A percentile compares a stretch with the other conserved stretches of the same genome.
These are phyloP conservation scores for Camelina sativa DNA, from an alignment of 345 rosid genomes.

Conservation along the genomic window DNA sequence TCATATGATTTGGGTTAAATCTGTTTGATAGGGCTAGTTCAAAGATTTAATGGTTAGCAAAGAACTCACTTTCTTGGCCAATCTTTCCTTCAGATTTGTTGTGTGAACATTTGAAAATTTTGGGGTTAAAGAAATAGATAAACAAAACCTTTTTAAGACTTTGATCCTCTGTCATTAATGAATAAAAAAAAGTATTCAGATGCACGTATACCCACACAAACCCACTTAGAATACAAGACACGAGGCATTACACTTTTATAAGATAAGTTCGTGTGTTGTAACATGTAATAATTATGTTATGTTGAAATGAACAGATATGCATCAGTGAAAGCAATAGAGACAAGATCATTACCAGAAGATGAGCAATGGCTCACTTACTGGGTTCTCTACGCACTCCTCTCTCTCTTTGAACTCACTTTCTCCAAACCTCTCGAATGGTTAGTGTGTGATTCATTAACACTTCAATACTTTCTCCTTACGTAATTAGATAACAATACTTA, in stretches of 20 bases:
- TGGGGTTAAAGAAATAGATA: neutral
- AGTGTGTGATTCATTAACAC: conserved; percentile 21
- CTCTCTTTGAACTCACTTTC: conserved; percentile 90
- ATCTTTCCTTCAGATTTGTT: conserved; percentile 16
- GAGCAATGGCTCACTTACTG: conserved; percentile 97
- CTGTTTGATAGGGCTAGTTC: neutral
- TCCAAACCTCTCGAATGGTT: conserved; percentile 86
- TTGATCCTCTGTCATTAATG: neutral
- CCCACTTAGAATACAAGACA: conserved; percentile 39
- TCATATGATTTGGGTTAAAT: neutral
- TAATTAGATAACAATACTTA: neutral
- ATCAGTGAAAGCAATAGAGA: conserved; percentile 91
- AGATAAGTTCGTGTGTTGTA: neutral
- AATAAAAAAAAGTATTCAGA: neutral
- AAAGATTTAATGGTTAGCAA: neutral
- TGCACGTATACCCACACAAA: conserved; percentile 35
- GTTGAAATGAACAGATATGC: conserved; percentile 65
- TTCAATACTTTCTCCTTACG: neutral
- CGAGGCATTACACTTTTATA: conserved; percentile 14
- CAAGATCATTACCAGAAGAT: conserved; percentile 75
- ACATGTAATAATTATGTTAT: neutral
- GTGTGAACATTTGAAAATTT: neutral
- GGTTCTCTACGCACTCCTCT: conserved; percentile 86
- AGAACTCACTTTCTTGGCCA: neutral
- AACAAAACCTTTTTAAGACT: neutral